Conservation (phyloP, 352 stramenopile genomes). For the Phytophthora megakarya region DNA sequence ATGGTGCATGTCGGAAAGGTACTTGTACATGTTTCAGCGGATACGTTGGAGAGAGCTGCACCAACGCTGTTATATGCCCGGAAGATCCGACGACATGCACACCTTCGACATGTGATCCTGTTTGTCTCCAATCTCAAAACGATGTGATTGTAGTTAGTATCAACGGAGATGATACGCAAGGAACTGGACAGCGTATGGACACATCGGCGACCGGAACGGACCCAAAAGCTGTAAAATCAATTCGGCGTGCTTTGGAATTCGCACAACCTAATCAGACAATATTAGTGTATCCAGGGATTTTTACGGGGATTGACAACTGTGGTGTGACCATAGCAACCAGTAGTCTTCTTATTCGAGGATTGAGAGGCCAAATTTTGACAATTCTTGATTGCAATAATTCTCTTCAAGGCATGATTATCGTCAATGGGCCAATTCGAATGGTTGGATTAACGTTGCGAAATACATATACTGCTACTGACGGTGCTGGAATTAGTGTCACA, state of each 20-base stretch:
- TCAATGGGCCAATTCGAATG: constrained; percentile 17
- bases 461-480: constrained; percentile 7
- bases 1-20: constrained; percentile 52
- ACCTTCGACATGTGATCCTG: constrained; percentile 38
- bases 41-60: constrained; percentile 68
- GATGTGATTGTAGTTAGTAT: constrained; percentile 57
- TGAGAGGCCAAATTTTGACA: constrained; percentile 41
- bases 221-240: constrained; percentile 54
- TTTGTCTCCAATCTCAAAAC: constrained; percentile 38
- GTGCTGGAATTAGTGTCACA: constrained; percentile 38
- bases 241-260: constrained; percentile 48
- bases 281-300: constrained; percentile 57
- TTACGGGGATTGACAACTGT: constrained; percentile 45
- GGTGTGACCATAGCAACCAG: constrained; percentile 29
- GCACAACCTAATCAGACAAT: constrained; percentile 41
- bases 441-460: constrained; percentile 37
- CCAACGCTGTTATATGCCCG: constrained; percentile 58
- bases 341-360: constrained; percentile 44
- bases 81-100: constrained; percentile 38
- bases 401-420: constrained; percentile 38
- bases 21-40: constrained; percentile 58
- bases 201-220: constrained; percentile 48
- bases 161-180: constrained; percentile 54
- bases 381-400: constrained; percentile 42
- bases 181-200: constrained; percentile 62